Evolutionary conservation across 2,329 filamentous ascomycete genomes (phyloP), one percentile per base, ranked within the genome.

Genomic region (Cercospora berteroae): DNA sequence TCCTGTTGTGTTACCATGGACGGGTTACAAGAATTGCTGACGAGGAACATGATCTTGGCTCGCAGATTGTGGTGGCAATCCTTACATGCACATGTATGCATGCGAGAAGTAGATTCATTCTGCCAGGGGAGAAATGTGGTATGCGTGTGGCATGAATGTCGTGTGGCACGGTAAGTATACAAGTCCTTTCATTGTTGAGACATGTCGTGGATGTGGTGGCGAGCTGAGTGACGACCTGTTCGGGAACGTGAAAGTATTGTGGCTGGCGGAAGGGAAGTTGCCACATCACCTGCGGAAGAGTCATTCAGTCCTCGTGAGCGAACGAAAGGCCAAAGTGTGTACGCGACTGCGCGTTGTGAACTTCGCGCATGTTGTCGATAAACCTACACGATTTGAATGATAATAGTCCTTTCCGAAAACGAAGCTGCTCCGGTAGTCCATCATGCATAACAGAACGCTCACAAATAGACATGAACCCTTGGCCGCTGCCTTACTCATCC

Each of bases 401-500:
- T 50, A 20, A 23, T 25, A 50, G 20, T 50, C 18, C 2, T 6
- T 25, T 4, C 13, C 44, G 2, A 50, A 50, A 50, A 50, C 44
- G 20, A 50, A 23, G 36, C 36, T 42, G 44, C 44, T 50, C 44
- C 44, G 13, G 44, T 25, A 25, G 44, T 50, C 18, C 52, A 57
- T 20, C 20, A 29, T 57, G 29, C 29, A 29, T 29, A 57, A 50
- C 39, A 42, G 31, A 63, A 63, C 61, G 61, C 61, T 63, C 48
- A 55, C 31, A 42, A 63, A 36, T n/a, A 39, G 33, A 48, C 58
- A 9, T 25, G 58, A n/a, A 42, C 10, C 58, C 33, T 60, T 48
- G 9, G 29, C 13, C 55, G 18, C 42, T 27, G 61, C 23, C 27
- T 25, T 9, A 58, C 16, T 18, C 4, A 52, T 12, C n/a, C n/a